Base-by-base conservation (phyloP, 331 rosid genomes). In the Cucumis variabilis region DNA sequence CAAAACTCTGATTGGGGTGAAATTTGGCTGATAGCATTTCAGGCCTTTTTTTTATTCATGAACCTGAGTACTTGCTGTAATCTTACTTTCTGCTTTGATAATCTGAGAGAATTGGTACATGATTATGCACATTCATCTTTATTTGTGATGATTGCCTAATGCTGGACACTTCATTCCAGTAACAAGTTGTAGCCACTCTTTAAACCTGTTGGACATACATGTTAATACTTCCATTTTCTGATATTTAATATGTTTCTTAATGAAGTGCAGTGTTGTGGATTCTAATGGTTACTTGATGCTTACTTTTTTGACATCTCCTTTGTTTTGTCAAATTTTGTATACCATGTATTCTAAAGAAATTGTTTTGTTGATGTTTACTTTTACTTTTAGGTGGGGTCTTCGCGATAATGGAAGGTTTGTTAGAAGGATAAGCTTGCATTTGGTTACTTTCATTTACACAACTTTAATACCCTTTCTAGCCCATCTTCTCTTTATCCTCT, bases 351-450 rank as follows among this genome's bases (percentile, higher is more conserved):
- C 50, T 71, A 71, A 71, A 28, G 50, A n/a, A 17, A 16, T 71
- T 30, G 48, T 71, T 33, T 30, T 33, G 77, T 33, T 71, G 13
- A 71, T 71, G 77, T 71, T 30, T 71, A 30, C 50, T 71, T 71
- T 30, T 30, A 13, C 24, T 86, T 87, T 60, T 89, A 97, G 99
- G 96, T 97, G 99, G 99, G 99, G 99, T 84, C 93, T 90, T 90
- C 98, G 98, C 82, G 99, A 98, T 86, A 94, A 97, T 86, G 99
- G 98, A 94, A 97, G 99, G 99, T 97, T 37, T 23, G 98, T 86
- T 55, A 60, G 33, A 72, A 85, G 83, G 86, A 85, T 60, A 70
- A 17, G 46, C 24, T 79, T 58, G 69, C 24, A 55, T 71, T 67
- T 74, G 88, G 48, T 72, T 86, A 62, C 77, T 83, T 20, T 12